Evolutionary conservation across 805 yeast species (phyloP).

Genomic region (Komagataella phaffii): DNA sequence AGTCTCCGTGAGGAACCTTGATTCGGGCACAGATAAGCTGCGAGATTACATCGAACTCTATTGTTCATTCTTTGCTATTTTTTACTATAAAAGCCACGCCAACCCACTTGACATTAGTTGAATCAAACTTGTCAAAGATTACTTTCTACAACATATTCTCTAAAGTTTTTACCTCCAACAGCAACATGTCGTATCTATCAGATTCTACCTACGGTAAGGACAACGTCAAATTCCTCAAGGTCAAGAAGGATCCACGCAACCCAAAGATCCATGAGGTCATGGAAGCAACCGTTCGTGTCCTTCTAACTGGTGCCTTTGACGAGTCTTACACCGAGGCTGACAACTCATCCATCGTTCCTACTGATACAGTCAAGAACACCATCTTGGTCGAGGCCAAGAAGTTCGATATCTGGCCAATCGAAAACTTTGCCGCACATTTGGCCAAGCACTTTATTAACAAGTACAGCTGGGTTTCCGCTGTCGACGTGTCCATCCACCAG

Average conservation of each 20-base stretch:
- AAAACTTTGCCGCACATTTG: slow-evolving; percentile 75
- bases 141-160: not conserved
- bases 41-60: not conserved
- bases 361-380: slow-evolving; percentile 89
- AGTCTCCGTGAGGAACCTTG: not conserved
- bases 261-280: slow-evolving; percentile 68
- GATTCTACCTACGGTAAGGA: slow-evolving; percentile 79
- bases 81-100: not conserved
- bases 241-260: slow-evolving; percentile 61
- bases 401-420: slow-evolving; percentile 81
- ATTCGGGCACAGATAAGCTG: not conserved
- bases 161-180: not conserved
- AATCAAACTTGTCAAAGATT: not conserved
- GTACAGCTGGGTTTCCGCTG: slow-evolving; percentile 66
- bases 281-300: slow-evolving; percentile 70
- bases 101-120: not conserved
- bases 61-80: not conserved
- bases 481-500: slow-evolving; percentile 56
- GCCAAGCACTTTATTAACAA: slow-evolving; percentile 70
- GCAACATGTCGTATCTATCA: slow-evolving; percentile 7
- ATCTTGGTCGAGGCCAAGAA: slow-evolving; percentile 72
- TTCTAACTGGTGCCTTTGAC: slow-evolving; percentile 71
- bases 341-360: slow-evolving; percentile 82
- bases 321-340: slow-evolving; percentile 78
- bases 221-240: slow-evolving; percentile 86